Evolutionary conservation across 495 filamentous ascomycete species (phyloP).

Genomic region (Rhizodiscina lignyota): DNA sequence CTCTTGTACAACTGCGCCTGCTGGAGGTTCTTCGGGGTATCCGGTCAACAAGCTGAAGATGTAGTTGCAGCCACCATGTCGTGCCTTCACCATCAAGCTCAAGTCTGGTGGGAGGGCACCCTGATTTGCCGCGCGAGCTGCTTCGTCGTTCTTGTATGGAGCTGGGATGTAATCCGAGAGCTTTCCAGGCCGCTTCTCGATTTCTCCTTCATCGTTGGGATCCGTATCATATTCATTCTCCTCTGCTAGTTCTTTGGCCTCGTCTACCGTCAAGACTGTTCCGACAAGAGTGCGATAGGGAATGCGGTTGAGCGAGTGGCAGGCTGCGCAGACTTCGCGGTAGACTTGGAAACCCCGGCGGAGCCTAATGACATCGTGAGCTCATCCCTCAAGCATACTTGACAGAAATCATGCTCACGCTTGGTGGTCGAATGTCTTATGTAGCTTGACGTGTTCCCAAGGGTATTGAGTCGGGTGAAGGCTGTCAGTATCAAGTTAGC

Average conservation of each 20-base stretch:
- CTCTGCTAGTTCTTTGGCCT: constrained; percentile 92
- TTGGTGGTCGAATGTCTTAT: constrained; percentile 92
- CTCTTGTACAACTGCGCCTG: constrained; percentile 60
- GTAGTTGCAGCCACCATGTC: constrained; percentile 97
- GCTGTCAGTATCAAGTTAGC: too few relatives aligned
- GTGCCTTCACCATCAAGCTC: constrained; percentile 90
- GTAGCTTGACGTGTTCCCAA: constrained; percentile 82
- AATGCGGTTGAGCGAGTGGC: constrained; percentile 89
- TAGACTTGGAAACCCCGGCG: constrained; percentile 99
- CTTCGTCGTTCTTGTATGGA: constrained; percentile 98
- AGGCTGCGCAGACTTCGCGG: constrained; percentile 93
- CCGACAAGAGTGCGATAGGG: constrained; percentile 90
- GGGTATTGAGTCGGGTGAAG: constrained; percentile 85
- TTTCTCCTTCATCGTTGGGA: constrained; percentile 94
- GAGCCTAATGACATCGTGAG: constrained; percentile 42
- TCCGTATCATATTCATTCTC: constrained; percentile 98
- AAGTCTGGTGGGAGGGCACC: constrained; percentile 96
- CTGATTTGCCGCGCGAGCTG: constrained; percentile 93
- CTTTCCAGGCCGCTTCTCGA: constrained; percentile 96
- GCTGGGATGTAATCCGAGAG: constrained; percentile 89
- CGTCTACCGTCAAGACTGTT: constrained; percentile 82
- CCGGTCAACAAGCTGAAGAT: constrained; percentile 95
- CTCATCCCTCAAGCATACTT: background rate
- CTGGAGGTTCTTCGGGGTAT: constrained; percentile 91
- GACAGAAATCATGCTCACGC: constrained; percentile 48